Evolutionary conservation across 345 rosid genomes (phyloP), one percentile per base, ranked within the genome.

Genomic region (Populus tremula): DNA sequence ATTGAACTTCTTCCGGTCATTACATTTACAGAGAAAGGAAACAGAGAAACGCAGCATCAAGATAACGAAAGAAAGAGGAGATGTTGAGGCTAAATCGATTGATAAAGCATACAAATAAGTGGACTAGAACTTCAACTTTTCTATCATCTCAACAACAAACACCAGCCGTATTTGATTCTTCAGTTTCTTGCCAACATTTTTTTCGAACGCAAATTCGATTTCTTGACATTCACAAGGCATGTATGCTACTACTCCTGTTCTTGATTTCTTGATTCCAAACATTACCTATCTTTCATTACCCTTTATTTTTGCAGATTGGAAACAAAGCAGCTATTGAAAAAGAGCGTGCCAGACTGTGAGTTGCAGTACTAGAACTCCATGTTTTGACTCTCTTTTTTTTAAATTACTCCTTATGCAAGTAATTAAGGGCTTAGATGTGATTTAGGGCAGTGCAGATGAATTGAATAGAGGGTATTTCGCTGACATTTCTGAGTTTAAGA

Each of bases 361-460:
- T 72, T 31, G 50, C 17, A 45, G 50, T 45, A 9, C 64, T 78
- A 25, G 27, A 29, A 8, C 8, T 76, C 9, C 13, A 8, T 61
- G 38, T 31, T 74, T 43, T 62, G 73, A 72, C 77, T 47, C 23
- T 29, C 17, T 14, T 16, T 29, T 53, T 11, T 49, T 79, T 39
- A 41, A 39, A 9, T 41, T 41, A 9, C 45, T 73, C 14, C 2
- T 50, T 41, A 41, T 5, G 35, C 17, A 39, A 67, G 14, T 66
- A 12, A 29, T 9, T 64, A 23, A 63, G 33, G 17, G 2, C 81
- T 68, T 82, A 72, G 50, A 56, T 86, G 83, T 85, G 80, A 80
- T 86, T 79, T 93, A 89, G 93, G 87, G 89, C 98, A 96, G 99
- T 92, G 76, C 82, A 23, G 99, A 93, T 90, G 99, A 96, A 92